Conservation (phyloP, 495 filamentous ascomycete genomes). For the Echria macrotheca region DNA sequence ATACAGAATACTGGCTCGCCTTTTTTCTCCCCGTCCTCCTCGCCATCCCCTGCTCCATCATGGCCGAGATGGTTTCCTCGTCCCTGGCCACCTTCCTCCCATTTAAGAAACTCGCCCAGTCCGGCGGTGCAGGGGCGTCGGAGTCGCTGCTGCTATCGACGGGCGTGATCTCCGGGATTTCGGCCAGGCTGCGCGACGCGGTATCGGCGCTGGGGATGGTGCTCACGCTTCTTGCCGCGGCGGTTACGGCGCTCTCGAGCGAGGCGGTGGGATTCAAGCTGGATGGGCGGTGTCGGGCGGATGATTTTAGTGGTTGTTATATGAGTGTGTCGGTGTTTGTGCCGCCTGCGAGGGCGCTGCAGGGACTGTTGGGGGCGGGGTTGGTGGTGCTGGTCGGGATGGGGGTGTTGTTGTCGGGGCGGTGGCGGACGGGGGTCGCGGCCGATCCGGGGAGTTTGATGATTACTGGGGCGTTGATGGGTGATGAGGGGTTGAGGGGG, state of each 20-base stretch:
- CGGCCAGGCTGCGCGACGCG: neutral
- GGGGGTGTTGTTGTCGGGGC: neutral
- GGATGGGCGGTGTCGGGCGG: neutral
- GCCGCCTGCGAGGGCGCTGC: neutral
- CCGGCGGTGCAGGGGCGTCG: neutral
- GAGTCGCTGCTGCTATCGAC: neutral
- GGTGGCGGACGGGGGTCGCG: conserved; percentile 2
- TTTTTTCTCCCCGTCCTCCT: neutral
- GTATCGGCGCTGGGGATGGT: neutral
- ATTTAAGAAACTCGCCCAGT: neutral
- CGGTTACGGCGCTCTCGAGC: neutral
- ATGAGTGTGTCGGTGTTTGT: conserved; percentile 2
- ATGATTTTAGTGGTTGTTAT: conserved; percentile 2
- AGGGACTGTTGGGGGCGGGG: neutral
- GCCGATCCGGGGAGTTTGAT: neutral
- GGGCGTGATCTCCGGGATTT: neutral
- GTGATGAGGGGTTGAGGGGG: neutral
- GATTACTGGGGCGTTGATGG: neutral
- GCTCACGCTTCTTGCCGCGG: neutral
- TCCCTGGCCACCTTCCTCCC: neutral
- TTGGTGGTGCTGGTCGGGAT: neutral
- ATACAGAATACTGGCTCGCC: conserved; percentile 2
- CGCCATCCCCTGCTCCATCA: neutral
- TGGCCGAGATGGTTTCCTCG: neutral
- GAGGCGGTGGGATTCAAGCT: conserved; percentile 2